Conservation (phyloP, 2,329 filamentous ascomycete genomes). For the Colletotrichum musae region DNA sequence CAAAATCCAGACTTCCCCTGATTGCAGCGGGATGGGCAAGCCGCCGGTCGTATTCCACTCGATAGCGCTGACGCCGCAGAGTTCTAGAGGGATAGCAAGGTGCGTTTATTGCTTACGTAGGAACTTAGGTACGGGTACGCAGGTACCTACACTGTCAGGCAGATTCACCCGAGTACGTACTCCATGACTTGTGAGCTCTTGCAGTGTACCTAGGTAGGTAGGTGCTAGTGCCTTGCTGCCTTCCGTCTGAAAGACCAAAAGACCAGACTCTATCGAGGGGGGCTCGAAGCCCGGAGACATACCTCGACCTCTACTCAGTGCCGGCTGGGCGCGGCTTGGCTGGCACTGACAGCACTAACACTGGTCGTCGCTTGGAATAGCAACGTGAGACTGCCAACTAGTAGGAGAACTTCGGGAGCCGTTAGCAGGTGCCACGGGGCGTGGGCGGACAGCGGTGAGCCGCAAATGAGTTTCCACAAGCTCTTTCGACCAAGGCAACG, state of each 20-base stretch:
- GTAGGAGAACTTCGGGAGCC: background rate
- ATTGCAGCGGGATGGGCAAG: conserved; percentile 35
- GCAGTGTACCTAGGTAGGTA: too few relatives aligned
- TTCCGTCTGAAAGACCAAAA: too few relatives aligned
- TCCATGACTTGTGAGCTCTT: background rate
- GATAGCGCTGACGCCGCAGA: background rate
- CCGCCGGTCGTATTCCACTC: conserved; percentile 1
- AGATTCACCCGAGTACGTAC: background rate
- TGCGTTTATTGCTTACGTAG: background rate
- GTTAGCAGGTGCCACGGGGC: conserved; percentile 23
- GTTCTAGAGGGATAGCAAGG: background rate
- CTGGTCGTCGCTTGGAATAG: conserved; percentile 21
- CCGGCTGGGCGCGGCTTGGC: conserved; percentile 23
- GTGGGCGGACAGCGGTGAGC: conserved; percentile 35
- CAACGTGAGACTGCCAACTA: conserved; percentile 4
- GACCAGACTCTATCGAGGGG: too few relatives aligned
- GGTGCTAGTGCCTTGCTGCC: too few relatives aligned
- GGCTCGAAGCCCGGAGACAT: too few relatives aligned
- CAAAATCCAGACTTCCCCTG: conserved; percentile 30
- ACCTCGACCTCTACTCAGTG: background rate
- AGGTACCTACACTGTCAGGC: too few relatives aligned
- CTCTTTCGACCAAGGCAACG: too few relatives aligned
- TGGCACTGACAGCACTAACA: conserved; percentile 9
- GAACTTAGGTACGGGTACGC: too few relatives aligned
- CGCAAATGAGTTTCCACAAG: conserved; percentile 21